phyloP scores from a whole-genome alignment of 1,284 basidiomycete genomes.

The Trichosporon ovoides region DNA sequence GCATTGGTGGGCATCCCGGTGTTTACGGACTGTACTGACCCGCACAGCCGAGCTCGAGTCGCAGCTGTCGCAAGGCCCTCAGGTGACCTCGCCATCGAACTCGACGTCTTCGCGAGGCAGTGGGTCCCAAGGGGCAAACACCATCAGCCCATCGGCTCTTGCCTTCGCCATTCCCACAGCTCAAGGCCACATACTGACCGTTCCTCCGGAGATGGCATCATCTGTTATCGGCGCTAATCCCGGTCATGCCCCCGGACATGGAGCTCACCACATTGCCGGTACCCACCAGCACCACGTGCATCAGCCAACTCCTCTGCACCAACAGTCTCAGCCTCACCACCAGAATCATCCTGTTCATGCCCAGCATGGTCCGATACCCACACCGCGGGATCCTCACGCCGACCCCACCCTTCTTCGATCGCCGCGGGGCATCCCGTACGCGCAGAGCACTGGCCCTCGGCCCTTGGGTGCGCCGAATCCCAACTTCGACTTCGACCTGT shows the following conservation, averaged over 20 bases:
- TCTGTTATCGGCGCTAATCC: not conserved
- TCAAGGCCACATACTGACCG: not conserved
- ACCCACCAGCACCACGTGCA: not conserved
- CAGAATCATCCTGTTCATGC: not conserved
- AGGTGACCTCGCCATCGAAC: not conserved
- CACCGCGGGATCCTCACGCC: not conserved
- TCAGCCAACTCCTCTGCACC: not conserved
- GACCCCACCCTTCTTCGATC: not conserved
- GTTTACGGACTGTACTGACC: not conserved
- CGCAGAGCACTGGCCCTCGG: constrained; percentile 21
- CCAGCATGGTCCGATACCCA: not conserved
- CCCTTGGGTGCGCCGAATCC: constrained; percentile 15
- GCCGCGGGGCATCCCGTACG: constrained; percentile 6
- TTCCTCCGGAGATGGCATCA: constrained; percentile 1
- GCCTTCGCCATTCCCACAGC: constrained; percentile 9
- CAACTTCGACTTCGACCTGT: constrained; percentile 21
- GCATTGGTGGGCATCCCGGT: constrained; percentile 21
- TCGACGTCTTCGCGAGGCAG: not conserved
- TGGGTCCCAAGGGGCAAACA: constrained; percentile 2
- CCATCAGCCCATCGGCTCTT: constrained; percentile 7
- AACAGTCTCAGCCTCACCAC: not conserved
- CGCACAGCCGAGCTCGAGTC: constrained; percentile 18
- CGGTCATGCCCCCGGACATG: not conserved
- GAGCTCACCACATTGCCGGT: not conserved
- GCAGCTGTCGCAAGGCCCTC: constrained; percentile 12